These are phyloP conservation scores for Phytophthora palmivora DNA, from an alignment of 352 stramenopile species.

Conservation along the genomic window DNA sequence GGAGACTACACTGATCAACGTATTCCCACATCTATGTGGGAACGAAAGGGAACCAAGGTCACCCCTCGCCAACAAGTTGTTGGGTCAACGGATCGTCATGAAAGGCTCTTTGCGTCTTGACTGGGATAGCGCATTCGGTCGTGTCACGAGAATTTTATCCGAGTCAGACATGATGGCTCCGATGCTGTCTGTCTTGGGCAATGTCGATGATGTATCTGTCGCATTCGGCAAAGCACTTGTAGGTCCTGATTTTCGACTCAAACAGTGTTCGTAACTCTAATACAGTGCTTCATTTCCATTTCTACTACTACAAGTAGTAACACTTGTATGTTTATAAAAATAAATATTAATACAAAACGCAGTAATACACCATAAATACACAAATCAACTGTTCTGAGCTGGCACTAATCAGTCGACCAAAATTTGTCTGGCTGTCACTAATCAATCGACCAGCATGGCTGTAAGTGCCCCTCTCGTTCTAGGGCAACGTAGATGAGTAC, in stretches of 20 bases:
- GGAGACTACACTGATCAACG: neutral
- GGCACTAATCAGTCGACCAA: too few relatives aligned
- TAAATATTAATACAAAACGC: too few relatives aligned
- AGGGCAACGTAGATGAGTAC: neutral
- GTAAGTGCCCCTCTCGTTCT: neutral
- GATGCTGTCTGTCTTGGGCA: neutral
- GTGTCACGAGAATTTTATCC: neutral
- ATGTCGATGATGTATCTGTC: conserved; percentile 1
- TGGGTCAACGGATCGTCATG: neutral
- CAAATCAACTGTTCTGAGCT: neutral
- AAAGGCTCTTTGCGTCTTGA: neutral
- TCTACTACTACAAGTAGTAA: too few relatives aligned
- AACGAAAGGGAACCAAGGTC: neutral
- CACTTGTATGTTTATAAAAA: too few relatives aligned
- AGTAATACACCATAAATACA: neutral
- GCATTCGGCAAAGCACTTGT: neutral
- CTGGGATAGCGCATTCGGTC: conserved; percentile 4
- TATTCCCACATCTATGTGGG: conserved; percentile 3
- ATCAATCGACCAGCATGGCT: conserved; percentile 6
- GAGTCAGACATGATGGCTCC: conserved; percentile 8
- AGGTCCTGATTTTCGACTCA: neutral
- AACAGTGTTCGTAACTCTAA: too few relatives aligned
- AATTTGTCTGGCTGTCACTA: neutral
- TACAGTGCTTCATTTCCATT: too few relatives aligned
- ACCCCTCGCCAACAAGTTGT: conserved; percentile 1